phyloP scores from a whole-genome alignment of 1,139 yeast species.

The Meyerozyma sp. region DNA sequence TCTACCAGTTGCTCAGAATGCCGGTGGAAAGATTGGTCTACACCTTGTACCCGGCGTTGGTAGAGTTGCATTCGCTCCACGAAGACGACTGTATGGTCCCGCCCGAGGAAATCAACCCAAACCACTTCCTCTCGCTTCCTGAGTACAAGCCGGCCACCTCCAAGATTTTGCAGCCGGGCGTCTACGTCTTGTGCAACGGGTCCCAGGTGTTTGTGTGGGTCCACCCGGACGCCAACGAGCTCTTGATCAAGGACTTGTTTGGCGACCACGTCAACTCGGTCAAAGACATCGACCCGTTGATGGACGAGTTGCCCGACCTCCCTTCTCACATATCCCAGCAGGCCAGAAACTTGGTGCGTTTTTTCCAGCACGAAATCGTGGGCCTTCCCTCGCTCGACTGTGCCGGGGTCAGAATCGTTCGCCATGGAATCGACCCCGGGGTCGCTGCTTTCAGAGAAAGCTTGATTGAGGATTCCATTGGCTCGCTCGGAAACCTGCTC shows the following conservation, averaged over 20 bases:
- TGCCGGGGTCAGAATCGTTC: constrained; percentile 53
- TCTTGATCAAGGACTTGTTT: constrained; percentile 68
- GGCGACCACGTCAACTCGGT: constrained; percentile 47
- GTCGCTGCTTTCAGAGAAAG: constrained; percentile 53
- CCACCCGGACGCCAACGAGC: constrained; percentile 63
- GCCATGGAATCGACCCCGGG: constrained; percentile 62
- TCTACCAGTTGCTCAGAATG: constrained; percentile 48
- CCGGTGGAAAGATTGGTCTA: constrained; percentile 57
- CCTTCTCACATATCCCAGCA: constrained; percentile 68
- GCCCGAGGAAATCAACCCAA: constrained; percentile 33
- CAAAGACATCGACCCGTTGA: constrained; percentile 42
- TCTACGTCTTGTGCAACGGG: constrained; percentile 74
- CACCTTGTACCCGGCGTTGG: constrained; percentile 75
- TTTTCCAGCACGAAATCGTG: constrained; percentile 39
- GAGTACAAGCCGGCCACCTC: constrained; percentile 41
- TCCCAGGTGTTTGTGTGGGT: constrained; percentile 59
- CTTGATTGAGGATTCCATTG: constrained; percentile 62
- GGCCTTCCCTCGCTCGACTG: constrained; percentile 26
- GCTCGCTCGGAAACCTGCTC: neutral
- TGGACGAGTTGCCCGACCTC: constrained; percentile 64
- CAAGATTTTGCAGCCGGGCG: constrained; percentile 62
- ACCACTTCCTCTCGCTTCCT: constrained; percentile 48
- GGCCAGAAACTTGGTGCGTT: constrained; percentile 55
- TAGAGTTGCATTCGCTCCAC: constrained; percentile 64
- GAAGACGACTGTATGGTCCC: constrained; percentile 48